Base-by-base conservation (phyloP, 1,284 basidiomycete species). In the Cryptococcus sp. region DNA sequence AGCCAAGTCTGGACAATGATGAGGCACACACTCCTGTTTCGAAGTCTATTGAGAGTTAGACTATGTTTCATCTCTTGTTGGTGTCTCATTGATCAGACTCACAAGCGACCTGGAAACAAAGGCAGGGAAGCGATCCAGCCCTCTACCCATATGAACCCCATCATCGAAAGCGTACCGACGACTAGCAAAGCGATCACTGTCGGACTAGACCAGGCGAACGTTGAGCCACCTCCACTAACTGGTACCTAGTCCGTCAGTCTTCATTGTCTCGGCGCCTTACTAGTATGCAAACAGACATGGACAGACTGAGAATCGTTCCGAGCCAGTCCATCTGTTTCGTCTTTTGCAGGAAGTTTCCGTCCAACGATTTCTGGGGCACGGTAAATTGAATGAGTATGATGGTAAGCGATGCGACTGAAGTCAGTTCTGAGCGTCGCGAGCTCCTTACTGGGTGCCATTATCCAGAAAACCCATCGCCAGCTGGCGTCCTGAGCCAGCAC, bases 401-500 rank as follows among this genome's bases (percentile, higher is more conserved):
- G 2, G 64, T 63, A 14, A 54, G 28, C 16, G 56, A 56, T 10
- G 59, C 58, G 22, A 60, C n/a, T 22, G 55, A 49, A 48, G n/a
- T 42, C n/a, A 43, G 23, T n/a, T 36, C 34, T 36, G n/a, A 36
- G 34, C 10, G n/a, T n/a, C 10, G 13, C 3, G 19, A 22, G 18
- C 13, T 14, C 46, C 55, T 42, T 28, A 61, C 60, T 21, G 21
- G 60, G 60, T 7, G 62, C 52, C 1, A 62, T 61, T 40, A 70
- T 57, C 66, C 66, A 70, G 43, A 70, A 64, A 0, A 51, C 54
- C 66, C 64, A 70, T 4, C 54, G 43, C 64, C 64, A 70, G 9
- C 46, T 49, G 0, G 43, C 57, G 41, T 60, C 60, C 36, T 67
- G 54, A 0, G 60, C 61, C 10, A 69, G 46, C 3, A 62, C 50